Percentiles rank a stretch among this genome's conserved stretches.
Evolutionary conservation across 73 alveolate species (phyloP).

Genomic region (Tetrahymena thermophila): DNA sequence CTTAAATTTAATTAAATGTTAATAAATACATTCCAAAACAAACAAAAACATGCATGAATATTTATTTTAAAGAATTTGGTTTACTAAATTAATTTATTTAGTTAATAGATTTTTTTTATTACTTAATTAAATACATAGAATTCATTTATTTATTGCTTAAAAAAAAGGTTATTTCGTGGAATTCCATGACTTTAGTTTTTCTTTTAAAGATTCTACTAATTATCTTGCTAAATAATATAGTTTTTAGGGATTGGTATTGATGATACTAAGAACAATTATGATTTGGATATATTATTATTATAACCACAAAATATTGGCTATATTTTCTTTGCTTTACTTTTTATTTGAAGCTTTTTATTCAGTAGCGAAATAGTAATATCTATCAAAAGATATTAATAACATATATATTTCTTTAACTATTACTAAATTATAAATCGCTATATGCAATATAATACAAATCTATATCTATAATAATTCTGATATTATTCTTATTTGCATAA

Average conservation of each 20-base stretch:
- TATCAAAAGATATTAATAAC: not conserved
- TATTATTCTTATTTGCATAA: not conserved
- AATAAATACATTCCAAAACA: no score
- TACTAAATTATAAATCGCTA: not conserved
- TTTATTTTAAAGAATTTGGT: no score
- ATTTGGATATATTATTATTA: not conserved
- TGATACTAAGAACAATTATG: not conserved
- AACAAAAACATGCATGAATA: no score
- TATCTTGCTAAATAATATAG: not conserved
- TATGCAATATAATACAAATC: not conserved
- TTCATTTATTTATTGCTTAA: not conserved
- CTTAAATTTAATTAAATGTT: not conserved
- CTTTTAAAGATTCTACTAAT: not conserved
- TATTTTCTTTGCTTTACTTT: not conserved
- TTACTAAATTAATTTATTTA: no score
- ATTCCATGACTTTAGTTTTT: not conserved
- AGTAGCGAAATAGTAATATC: not conserved
- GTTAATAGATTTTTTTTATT: no score
- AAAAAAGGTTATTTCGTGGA: not conserved
- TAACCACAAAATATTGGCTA: not conserved
- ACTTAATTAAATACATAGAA: no score
- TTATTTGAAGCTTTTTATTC: not conserved
- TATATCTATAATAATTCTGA: not conserved
- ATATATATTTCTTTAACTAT: not conserved
- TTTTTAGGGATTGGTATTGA: not conserved